Base-by-base conservation (phyloP, 345 rosid species). In the Limnanthes douglasii region DNA sequence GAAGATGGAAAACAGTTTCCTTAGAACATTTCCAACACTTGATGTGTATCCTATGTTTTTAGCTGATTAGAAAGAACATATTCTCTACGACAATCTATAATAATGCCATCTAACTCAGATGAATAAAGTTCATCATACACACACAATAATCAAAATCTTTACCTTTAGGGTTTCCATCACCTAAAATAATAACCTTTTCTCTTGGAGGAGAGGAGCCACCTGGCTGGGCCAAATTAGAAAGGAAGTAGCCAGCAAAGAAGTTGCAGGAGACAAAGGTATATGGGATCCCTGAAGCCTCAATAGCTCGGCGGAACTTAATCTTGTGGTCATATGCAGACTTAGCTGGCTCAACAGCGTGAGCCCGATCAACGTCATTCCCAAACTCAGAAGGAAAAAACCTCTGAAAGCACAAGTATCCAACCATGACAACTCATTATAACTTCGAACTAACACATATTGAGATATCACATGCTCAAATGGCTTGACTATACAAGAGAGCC, bases 361-460 rank as follows among this genome's bases (percentile, higher is more conserved):
- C 46, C 17, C 69, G 55, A 35, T 69, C 82, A 26, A 65, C 75
- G 18, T 77, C 83, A 34, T 59, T 54, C 11, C 81, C 86, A 53
- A 76, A 76, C 64, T 72, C 86, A 3, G 86, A 76, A 15, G 86
- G 86, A 5, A 69, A 62, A 44, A 77, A 77, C 32, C 78, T 66
- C 82, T 77, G 57, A 37, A 53, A 37, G 10, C 3, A 42, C 15
- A 26, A 17, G 11, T 5, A 11, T 41, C 24, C 5, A 6, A 28
- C 26, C 16, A 38, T 17, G n/a, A 10, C 24, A 19, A 15, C 46
- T 11, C 15, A 39, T 3, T 4, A 26, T 17, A 8, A 2, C 18
- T 17, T 1, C 24, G 4, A 10, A 34, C 8, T 3, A 16, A 5
- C 15, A 5, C 37, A 8, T n/a, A n/a, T n/a, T n/a, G n/a, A n/a